phyloP scores from a whole-genome alignment of 495 filamentous ascomycete genomes.

The Tuber microsphaerosporum region DNA sequence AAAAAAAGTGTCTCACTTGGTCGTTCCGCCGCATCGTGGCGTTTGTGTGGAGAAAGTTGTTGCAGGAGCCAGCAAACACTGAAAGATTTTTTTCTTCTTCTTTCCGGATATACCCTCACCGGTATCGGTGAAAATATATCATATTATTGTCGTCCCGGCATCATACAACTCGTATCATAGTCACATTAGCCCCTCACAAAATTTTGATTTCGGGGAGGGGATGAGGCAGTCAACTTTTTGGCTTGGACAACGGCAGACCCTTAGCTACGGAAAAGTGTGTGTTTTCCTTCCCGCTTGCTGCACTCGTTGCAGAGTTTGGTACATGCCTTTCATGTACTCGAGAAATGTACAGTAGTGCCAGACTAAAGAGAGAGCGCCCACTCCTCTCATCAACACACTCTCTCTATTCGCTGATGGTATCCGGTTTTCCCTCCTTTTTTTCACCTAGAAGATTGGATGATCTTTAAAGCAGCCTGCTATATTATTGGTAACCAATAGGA shows the following conservation, averaged over 20 bases:
- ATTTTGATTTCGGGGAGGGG: not conserved
- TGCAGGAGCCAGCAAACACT: not conserved
- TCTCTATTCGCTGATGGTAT: not conserved
- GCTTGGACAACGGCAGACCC: not conserved
- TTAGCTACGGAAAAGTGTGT: slow-evolving; percentile 31
- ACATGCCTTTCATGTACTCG: not conserved
- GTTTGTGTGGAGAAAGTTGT: slow-evolving; percentile 7
- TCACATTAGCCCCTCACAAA: not conserved
- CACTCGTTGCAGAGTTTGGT: not conserved
- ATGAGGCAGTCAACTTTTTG: not conserved
- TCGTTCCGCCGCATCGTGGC: slow-evolving; percentile 18
- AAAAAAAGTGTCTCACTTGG: slow-evolving; percentile 20
- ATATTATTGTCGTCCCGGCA: not conserved
- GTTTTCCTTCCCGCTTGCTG: slow-evolving; percentile 28
- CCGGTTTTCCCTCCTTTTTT: not conserved
- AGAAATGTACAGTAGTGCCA: not conserved
- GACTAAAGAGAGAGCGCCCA: not conserved
- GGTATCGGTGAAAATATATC: slow-evolving; percentile 1
- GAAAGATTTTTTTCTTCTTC: not conserved
- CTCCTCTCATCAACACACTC: not conserved
- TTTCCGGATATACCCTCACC: not conserved
- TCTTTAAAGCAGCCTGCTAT: not conserved
- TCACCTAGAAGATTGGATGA: not conserved
- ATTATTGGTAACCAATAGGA: slow-evolving; percentile 1
- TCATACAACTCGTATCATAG: not conserved